These are phyloP conservation scores for Mortierella sp. DNA, from an alignment of 371 early-diverging fungal genomes.

Conservation along the genomic window DNA sequence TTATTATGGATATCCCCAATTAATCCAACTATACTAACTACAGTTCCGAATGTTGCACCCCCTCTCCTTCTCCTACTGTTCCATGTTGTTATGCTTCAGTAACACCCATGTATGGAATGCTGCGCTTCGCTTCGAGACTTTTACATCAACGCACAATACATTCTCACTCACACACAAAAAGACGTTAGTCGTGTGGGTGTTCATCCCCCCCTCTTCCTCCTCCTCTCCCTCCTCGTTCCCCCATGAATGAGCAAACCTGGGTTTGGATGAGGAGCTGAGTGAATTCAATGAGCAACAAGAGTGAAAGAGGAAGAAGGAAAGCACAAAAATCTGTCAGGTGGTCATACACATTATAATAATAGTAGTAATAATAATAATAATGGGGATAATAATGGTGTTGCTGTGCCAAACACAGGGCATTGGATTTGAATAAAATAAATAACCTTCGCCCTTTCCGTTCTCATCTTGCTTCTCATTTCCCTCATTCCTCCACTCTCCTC, in stretches of 20 bases:
- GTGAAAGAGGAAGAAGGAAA: background rate
- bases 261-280: background rate
- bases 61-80: background rate
- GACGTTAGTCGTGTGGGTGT: background rate
- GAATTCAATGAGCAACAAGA: background rate
- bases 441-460: background rate
- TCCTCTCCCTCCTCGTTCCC: background rate
- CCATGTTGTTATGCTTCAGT: background rate
- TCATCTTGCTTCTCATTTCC: background rate
- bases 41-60: background rate
- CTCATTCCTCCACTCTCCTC: background rate
- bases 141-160: too few relatives aligned
- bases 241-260: background rate
- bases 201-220: background rate
- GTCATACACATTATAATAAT: background rate
- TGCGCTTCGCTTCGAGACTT: too few relatives aligned
- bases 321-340: background rate
- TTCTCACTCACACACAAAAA: too few relatives aligned
- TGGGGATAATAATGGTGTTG: background rate
- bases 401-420: constrained; percentile 5
- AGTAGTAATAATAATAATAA: background rate
- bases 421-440: background rate
- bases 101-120: too few relatives aligned
- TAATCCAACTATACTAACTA: background rate
- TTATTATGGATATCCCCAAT: constrained; percentile 8